Evolutionary conservation across 2,329 filamentous ascomycete species (phyloP), one percentile per base, ranked within the genome.

Genomic region (Lasiodiplodia gonubiensis): DNA sequence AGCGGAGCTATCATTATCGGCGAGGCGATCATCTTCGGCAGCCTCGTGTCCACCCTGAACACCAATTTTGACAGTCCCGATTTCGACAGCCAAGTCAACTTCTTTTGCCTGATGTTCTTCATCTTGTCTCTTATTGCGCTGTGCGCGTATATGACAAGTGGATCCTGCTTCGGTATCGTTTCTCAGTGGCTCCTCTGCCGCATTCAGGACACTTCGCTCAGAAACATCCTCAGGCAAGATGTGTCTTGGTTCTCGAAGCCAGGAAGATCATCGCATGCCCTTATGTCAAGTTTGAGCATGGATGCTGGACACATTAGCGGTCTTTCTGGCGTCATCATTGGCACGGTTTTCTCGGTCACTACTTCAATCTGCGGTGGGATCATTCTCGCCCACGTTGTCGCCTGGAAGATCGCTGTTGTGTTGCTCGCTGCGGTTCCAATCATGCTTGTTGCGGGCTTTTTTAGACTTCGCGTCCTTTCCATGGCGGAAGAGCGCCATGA

Each of bases 401-500:
- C 83, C 2, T 85, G 83, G 83, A 84, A 81, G 68, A 84, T 85
- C 33, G 82, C 83, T 2, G 77, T 85, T 18, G 83, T 85, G 1
- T 71, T 85, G 6, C 76, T 85, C n/a, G 77, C 79, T 21, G 82
- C 81, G 2, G 81, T 85, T 0, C 83, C 83, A 0, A 71, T 85
- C 42, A 82, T 85, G 78, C 69, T 84, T 5, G 70, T 81, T 0
- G 79, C 78, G 25, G 83, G 83, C 0, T 85, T 81, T 68, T 72
- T 83, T 23, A 78, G 83, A 49, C 76, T 85, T 12, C 78, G 81
- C 5, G 80, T 85, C 4, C 75, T 85, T 16, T 84, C 86, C 2
- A 83, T 85, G 46, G 88, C 89, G 57, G 87, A 91, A 69, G 83
- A 86, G 66, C 85, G 86, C 16, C 88, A 91, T 70, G 86, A 88